Evolutionary conservation across 108 stramenopile genomes (phyloP).

Genomic region (Cyclotella sp.): DNA sequence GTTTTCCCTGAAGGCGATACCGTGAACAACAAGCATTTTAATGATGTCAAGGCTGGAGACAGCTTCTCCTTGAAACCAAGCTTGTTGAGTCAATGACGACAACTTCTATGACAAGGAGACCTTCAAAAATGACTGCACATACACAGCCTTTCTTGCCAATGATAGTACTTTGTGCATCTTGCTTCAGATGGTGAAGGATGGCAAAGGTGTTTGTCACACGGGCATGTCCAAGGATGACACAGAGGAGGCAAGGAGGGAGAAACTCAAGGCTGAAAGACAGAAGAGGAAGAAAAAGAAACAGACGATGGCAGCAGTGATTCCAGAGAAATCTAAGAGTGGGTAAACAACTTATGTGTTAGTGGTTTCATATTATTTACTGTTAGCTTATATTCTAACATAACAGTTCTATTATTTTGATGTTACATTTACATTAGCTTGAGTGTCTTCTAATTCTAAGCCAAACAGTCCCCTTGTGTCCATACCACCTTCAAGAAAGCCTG

Average conservation of each 20-base stretch:
- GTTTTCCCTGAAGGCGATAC: background rate
- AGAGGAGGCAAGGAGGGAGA: slow-evolving; percentile 8
- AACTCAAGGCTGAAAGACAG: background rate
- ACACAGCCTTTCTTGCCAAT: background rate
- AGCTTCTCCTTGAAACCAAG: background rate
- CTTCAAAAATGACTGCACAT: background rate
- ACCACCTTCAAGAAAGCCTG: too few species aligned
- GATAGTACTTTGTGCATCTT: background rate
- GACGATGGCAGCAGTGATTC: too few species aligned
- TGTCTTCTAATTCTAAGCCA: too few species aligned
- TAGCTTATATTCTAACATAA: too few species aligned
- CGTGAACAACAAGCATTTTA: slow-evolving; percentile 6
- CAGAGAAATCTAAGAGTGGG: too few species aligned
- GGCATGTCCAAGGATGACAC: slow-evolving; percentile 11
- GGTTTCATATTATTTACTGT: too few species aligned
- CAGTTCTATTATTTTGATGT: too few species aligned
- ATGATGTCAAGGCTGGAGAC: slow-evolving; percentile 12
- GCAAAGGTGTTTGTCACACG: slow-evolving; percentile 2
- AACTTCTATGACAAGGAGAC: background rate
- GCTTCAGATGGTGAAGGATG: slow-evolving; percentile 17
- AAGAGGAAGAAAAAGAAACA: background rate
- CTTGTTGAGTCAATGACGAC: background rate
- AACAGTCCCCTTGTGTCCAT: too few species aligned
- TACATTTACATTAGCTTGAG: too few species aligned
- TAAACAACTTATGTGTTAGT: too few species aligned